Conservation (phyloP, 805 yeast genomes). For the Wickerhamomyces strasburgensis region DNA sequence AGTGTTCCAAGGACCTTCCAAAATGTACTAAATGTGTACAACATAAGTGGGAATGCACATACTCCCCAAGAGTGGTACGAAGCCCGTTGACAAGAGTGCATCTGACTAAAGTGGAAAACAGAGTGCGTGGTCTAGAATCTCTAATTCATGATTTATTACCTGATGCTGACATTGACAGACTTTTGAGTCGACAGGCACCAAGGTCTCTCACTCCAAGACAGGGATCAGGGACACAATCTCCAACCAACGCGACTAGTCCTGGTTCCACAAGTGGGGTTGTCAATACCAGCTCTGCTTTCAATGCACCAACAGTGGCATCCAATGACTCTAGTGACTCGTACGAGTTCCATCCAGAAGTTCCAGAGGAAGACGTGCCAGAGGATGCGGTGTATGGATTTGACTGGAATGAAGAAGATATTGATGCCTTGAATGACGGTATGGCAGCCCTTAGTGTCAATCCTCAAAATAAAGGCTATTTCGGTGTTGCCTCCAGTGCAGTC, state of each 20-base stretch:
- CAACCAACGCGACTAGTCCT: conserved; percentile 2
- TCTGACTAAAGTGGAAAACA: conserved; percentile 67
- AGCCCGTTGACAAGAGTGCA: conserved; percentile 81
- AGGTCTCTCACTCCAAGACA: conserved; percentile 6
- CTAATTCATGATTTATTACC: conserved; percentile 41
- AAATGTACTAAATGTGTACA: conserved; percentile 69
- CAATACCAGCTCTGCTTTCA: conserved; percentile 1
- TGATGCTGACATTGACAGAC: conserved; percentile 39
- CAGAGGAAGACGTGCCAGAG: conserved; percentile 35
- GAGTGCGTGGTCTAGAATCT: conserved; percentile 43
- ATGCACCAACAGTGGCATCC: conserved; percentile 4
- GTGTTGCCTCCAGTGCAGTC: conserved; percentile 57
- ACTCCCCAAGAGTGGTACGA: conserved; percentile 72
- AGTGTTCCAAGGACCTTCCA: conserved; percentile 76
- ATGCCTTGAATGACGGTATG: conserved; percentile 51
- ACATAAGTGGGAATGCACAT: conserved; percentile 70
- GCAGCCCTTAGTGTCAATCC: conserved; percentile 49
- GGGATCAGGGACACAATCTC: conserved; percentile 10
- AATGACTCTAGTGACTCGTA: conserved; percentile 7
- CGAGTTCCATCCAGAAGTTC: conserved; percentile 24
- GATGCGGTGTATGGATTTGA: conserved; percentile 50
- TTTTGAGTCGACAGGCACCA: conserved; percentile 21
- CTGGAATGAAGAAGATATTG: conserved; percentile 52
- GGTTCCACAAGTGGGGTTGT: neutral
- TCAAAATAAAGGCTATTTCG: conserved; percentile 59